Conservation (phyloP, 2,329 filamentous ascomycete species). For the Calonectria hawksworthii region DNA sequence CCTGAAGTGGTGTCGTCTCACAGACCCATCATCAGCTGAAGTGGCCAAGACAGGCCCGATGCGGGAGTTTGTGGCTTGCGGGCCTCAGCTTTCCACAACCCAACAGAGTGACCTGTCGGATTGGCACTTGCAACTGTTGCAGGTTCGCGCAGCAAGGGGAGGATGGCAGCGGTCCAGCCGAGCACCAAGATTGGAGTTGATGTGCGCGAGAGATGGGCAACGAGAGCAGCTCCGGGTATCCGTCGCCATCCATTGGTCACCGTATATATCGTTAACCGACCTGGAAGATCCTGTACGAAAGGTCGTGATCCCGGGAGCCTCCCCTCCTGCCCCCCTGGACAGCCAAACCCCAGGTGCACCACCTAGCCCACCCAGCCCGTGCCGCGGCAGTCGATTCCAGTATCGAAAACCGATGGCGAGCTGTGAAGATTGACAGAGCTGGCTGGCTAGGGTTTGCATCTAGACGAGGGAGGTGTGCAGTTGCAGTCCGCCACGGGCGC, state of each 20-base stretch:
- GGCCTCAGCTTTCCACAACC: constrained; percentile 16
- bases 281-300: constrained; percentile 25
- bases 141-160: background rate
- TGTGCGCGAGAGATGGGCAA: constrained; percentile 13
- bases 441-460: background rate
- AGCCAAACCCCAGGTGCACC: constrained; percentile 21
- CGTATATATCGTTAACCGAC: constrained; percentile 24
- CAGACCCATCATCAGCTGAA: constrained; percentile 28
- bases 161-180: constrained; percentile 11
- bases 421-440: constrained; percentile 11
- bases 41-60: constrained; percentile 11
- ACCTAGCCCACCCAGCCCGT: constrained; percentile 7
- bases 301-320: constrained; percentile 22
- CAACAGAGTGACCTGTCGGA: constrained; percentile 13
- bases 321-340: constrained; percentile 22
- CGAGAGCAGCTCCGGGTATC: constrained; percentile 2
- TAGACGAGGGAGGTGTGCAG: background rate
- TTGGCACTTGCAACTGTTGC: constrained; percentile 5
- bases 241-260: constrained; percentile 26
- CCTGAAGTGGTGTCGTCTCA: constrained; percentile 11
- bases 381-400: constrained; percentile 18
- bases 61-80: constrained; percentile 13
- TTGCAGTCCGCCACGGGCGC: constrained; percentile 9
- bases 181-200: constrained; percentile 11
- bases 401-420: constrained; percentile 19